phyloP scores from a whole-genome alignment of 352 stramenopile species.

The Globisporangium cylindrosporum region DNA sequence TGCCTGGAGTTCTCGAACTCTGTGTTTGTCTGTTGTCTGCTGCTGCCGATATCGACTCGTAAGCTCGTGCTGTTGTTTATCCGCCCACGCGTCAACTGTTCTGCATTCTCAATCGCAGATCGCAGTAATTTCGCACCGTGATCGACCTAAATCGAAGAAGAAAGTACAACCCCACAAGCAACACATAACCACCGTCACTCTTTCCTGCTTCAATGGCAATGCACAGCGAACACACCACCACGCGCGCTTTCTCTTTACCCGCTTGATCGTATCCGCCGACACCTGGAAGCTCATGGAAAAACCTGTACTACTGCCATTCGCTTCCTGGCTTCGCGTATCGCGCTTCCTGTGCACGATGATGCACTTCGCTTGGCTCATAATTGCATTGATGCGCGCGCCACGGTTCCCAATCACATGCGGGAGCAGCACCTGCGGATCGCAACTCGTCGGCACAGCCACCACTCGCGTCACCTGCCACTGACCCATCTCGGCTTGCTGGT shows the following conservation, averaged over 20 bases:
- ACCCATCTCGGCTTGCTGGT: constrained; percentile 11
- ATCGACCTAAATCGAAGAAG: constrained; percentile 11
- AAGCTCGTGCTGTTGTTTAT: constrained; percentile 8
- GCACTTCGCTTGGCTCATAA: constrained; percentile 59
- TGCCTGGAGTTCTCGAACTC: neutral
- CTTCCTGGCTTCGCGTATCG: neutral
- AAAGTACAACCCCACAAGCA: neutral
- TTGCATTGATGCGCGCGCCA: constrained; percentile 45
- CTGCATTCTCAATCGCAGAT: constrained; percentile 33
- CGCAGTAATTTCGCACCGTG: constrained; percentile 33
- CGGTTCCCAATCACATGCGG: constrained; percentile 50
- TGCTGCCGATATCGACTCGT: neutral
- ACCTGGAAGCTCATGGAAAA: constrained; percentile 55
- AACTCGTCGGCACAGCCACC: constrained; percentile 44
- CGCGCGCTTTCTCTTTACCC: constrained; percentile 23
- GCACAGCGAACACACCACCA: neutral
- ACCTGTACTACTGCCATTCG: neutral
- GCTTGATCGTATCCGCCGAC: constrained; percentile 43
- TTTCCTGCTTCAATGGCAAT: neutral
- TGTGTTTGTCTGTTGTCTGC: neutral
- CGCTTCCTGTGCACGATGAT: constrained; percentile 43
- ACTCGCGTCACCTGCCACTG: constrained; percentile 21
- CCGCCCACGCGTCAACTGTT: constrained; percentile 28
- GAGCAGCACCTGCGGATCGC: constrained; percentile 36
- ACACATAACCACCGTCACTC: neutral